These are phyloP conservation scores for Teunomyces funiuensis DNA, from an alignment of 805 yeast species.

Conservation along the genomic window DNA sequence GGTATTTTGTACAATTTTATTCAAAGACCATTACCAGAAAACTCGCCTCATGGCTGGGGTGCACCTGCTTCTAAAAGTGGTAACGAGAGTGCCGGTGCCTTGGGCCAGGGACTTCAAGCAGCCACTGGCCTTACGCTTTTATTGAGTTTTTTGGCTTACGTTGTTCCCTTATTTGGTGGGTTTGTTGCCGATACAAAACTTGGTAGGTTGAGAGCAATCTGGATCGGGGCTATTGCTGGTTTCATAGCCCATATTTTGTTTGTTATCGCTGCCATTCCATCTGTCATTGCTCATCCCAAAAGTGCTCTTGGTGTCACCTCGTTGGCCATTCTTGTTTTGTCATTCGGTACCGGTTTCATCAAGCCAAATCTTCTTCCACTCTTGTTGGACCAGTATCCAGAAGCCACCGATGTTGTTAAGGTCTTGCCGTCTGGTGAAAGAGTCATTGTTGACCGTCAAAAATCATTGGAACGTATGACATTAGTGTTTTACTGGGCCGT, in stretches of 20 bases:
- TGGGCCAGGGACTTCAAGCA: conserved; percentile 43
- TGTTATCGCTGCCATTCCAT: conserved; percentile 48
- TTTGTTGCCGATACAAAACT: conserved; percentile 48
- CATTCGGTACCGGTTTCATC: conserved; percentile 52
- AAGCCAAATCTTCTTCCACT: conserved; percentile 54
- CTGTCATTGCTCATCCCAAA: conserved; percentile 33
- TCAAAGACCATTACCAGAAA: conserved; percentile 51
- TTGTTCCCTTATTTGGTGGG: conserved; percentile 53
- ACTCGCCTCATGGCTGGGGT: conserved; percentile 47
- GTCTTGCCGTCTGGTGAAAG: conserved; percentile 60
- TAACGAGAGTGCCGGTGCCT: conserved; percentile 49
- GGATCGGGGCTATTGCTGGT: conserved; percentile 49
- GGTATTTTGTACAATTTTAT: conserved; percentile 49
- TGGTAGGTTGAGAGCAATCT: conserved; percentile 49
- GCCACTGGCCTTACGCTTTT: conserved; percentile 48
- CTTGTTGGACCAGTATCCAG: conserved; percentile 51
- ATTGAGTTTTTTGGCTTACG: conserved; percentile 48
- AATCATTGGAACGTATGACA: conserved; percentile 40
- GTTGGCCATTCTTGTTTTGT: conserved; percentile 40
- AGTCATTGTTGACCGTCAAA: conserved; percentile 55
- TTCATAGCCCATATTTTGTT: conserved; percentile 48
- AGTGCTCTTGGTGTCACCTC: conserved; percentile 37
- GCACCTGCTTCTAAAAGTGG: conserved; percentile 28
- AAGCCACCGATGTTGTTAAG: conserved; percentile 57
- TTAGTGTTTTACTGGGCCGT: conserved; percentile 55